A percentile compares a stretch with the other conserved stretches of the same genome.
These are phyloP conservation scores for Backusella liffmaniae DNA, from an alignment of 192 early-diverging fungal genomes.

Conservation along the genomic window DNA sequence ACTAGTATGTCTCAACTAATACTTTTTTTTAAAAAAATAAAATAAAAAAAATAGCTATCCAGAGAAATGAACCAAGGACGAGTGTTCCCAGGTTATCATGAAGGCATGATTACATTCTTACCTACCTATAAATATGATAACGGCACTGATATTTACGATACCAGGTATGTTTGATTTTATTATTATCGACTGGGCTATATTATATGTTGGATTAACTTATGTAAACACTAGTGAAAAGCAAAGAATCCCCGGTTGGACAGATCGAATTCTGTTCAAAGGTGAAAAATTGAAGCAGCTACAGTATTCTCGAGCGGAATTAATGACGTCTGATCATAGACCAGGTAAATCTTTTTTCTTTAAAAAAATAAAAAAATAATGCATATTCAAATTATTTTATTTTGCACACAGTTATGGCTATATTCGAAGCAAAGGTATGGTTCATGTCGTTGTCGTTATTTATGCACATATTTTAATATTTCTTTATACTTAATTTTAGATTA, in stretches of 20 bases:
- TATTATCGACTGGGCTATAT: not conserved
- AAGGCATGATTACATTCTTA: constrained; percentile 68
- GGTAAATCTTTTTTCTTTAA: constrained; percentile 30
- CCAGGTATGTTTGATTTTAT: constrained; percentile 45
- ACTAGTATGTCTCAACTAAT: too few species aligned
- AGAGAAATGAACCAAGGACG: constrained; percentile 56
- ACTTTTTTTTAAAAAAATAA: not conserved
- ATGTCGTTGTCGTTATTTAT: not conserved
- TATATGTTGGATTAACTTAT: constrained; percentile 7
- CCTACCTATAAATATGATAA: constrained; percentile 87
- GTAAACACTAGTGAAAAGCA: constrained; percentile 54
- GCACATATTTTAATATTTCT: not conserved
- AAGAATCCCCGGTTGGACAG: constrained; percentile 66
- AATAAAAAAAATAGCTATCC: constrained; percentile 32
- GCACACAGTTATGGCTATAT: constrained; percentile 32
- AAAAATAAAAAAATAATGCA: not conserved
- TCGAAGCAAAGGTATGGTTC: constrained; percentile 32
- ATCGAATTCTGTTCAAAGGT: constrained; percentile 63
- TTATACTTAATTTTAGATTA: constrained; percentile 30
- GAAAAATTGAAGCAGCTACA: constrained; percentile 44
- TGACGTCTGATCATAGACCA: constrained; percentile 82
- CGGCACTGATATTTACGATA: constrained; percentile 67
- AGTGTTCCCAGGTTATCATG: constrained; percentile 77
- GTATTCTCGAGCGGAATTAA: constrained; percentile 57
- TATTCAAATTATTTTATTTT: not conserved